Conservation (phyloP, 1,284 basidiomycete species). For the Ustilago sp. region DNA sequence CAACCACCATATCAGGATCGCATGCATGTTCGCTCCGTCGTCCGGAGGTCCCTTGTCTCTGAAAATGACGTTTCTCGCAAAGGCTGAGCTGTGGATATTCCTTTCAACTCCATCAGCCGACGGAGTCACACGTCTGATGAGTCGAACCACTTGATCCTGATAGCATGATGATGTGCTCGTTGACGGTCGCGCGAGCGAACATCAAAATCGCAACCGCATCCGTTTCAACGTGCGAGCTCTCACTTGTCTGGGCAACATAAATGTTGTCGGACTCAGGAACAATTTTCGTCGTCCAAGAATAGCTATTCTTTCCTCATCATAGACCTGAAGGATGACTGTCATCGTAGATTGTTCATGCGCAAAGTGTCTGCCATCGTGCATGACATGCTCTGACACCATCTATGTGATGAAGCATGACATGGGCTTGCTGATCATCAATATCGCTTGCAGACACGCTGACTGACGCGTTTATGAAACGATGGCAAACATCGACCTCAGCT, state of each 20-base stretch:
- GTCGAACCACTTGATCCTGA: background rate
- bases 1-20: background rate
- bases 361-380: background rate
- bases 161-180: no score
- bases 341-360: background rate
- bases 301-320: background rate
- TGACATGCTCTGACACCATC: background rate
- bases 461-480: background rate
- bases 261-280: background rate
- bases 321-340: background rate
- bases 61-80: conserved; percentile 13
- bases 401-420: background rate
- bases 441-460: background rate
- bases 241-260: background rate
- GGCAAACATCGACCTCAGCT: background rate
- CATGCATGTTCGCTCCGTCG: background rate
- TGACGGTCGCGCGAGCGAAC: no score
- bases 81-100: background rate
- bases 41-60: conserved; percentile 4
- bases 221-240: background rate
- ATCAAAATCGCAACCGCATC: background rate
- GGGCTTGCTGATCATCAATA: background rate
- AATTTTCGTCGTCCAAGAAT: background rate
- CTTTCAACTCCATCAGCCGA: background rate
- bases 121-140: background rate